These are phyloP conservation scores for Raffaelea ambrosiae DNA, from an alignment of 2,329 filamentous ascomycete species.

Conservation along the genomic window DNA sequence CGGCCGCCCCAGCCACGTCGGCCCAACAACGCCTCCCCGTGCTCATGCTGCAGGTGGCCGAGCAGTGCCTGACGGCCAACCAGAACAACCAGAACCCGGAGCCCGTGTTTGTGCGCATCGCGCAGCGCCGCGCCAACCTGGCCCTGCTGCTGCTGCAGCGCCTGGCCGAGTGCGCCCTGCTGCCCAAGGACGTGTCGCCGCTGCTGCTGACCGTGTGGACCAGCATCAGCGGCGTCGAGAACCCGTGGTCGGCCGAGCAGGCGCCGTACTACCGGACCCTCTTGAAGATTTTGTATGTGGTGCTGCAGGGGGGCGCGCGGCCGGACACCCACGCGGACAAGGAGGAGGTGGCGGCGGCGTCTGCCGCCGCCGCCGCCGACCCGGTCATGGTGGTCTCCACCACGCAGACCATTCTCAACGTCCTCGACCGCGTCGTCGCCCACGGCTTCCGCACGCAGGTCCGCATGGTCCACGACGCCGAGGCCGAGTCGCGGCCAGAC, in stretches of 20 bases:
- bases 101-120: conserved; percentile 71
- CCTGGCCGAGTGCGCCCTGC: conserved; percentile 52
- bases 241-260: conserved; percentile 42
- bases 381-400: conserved; percentile 32
- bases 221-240: conserved; percentile 44
- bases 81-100: conserved; percentile 60
- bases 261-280: conserved; percentile 73
- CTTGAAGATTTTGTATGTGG: conserved; percentile 76
- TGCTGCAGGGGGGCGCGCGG: conserved; percentile 57
- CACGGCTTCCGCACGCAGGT: conserved; percentile 77
- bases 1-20: conserved; percentile 9
- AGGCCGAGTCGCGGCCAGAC: conserved; percentile 56
- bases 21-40: conserved; percentile 31
- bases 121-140: conserved; percentile 69
- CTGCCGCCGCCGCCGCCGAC: conserved; percentile 14
- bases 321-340: not conserved
- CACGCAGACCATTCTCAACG: conserved; percentile 62
- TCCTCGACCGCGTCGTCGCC: conserved; percentile 70
- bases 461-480: conserved; percentile 69
- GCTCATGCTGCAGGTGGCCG: conserved; percentile 60
- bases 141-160: conserved; percentile 75
- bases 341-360: not conserved
- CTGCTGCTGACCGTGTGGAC: conserved; percentile 42
- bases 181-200: conserved; percentile 41
- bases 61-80: conserved; percentile 73